Conservation (phyloP, 2,329 filamentous ascomycete genomes). For the Cladorrhinum sp. region DNA sequence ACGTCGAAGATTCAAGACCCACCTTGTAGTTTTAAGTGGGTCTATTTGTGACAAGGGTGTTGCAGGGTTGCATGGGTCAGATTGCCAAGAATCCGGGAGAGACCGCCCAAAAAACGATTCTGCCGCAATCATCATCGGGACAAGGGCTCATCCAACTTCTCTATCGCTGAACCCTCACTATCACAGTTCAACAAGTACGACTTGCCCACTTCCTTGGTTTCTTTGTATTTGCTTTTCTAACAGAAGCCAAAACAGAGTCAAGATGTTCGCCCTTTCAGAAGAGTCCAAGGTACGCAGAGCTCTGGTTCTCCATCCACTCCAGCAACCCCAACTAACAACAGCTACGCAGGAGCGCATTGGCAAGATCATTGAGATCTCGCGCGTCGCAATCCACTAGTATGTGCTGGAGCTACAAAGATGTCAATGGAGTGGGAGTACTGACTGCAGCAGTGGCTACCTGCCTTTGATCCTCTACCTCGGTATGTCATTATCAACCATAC, state of each 20-base stretch:
- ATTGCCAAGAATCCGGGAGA: slow-evolving; percentile 9
- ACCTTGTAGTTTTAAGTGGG: slow-evolving; percentile 3
- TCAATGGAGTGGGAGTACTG: slow-evolving; percentile 29
- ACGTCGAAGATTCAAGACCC: neutral
- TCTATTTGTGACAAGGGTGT: neutral
- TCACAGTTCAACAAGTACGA: slow-evolving; percentile 1
- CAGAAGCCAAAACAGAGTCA: slow-evolving; percentile 27
- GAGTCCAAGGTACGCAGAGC: slow-evolving; percentile 76
- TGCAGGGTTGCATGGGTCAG: neutral
- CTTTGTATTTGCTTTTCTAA: neutral
- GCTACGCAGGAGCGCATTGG: slow-evolving; percentile 83
- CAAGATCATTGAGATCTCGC: slow-evolving; percentile 91
- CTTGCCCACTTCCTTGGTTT: neutral
- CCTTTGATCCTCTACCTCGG: slow-evolving; percentile 96
- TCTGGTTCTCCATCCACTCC: neutral
- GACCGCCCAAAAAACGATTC: slow-evolving; percentile 22
- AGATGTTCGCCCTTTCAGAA: slow-evolving; percentile 75
- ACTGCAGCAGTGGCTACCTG: slow-evolving; percentile 75
- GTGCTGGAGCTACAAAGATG: slow-evolving; percentile 33
- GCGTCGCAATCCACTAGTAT: slow-evolving; percentile 94
- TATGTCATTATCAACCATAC: slow-evolving; percentile 42
- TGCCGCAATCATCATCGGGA: slow-evolving; percentile 15
- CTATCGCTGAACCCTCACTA: neutral
- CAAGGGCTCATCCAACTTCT: neutral
- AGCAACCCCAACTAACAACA: slow-evolving; percentile 17